Evolutionary conservation across 371 early-diverging fungal species (phyloP).

Genomic region (Astathelohania contejeani): DNA sequence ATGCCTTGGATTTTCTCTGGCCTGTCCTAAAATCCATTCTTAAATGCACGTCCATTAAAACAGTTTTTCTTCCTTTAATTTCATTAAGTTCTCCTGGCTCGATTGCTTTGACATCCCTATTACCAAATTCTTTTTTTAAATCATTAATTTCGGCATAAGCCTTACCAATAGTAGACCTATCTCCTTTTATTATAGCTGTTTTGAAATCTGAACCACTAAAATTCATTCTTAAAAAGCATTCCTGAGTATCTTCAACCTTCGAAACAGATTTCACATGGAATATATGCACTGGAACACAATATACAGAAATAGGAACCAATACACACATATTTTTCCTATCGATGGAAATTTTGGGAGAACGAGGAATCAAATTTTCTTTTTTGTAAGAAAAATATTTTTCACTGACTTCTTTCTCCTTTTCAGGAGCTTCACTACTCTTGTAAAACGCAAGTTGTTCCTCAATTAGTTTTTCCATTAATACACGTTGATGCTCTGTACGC

Average conservation of each 20-base stretch:
- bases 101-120: conserved; percentile 15
- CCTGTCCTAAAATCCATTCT: conserved; percentile 45
- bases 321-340: conserved; percentile 41
- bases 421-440: conserved; percentile 19
- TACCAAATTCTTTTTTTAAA: conserved; percentile 34
- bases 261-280: conserved; percentile 44
- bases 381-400: conserved; percentile 29
- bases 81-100: conserved; percentile 44
- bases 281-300: conserved; percentile 50
- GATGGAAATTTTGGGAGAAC: conserved; percentile 33
- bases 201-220: conserved; percentile 30
- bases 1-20: conserved; percentile 34
- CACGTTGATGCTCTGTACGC: conserved; percentile 52
- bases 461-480: conserved; percentile 49
- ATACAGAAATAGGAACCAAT: conserved; percentile 44
- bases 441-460: conserved; percentile 44
- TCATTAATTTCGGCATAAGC: conserved; percentile 38
- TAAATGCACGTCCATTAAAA: conserved; percentile 40
- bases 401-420: conserved; percentile 14
- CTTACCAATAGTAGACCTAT: conserved; percentile 5
- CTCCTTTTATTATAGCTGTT: conserved; percentile 27
- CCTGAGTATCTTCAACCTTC: conserved; percentile 27
- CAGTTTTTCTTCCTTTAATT: conserved; percentile 15
- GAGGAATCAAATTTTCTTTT: conserved; percentile 45
- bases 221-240: conserved; percentile 40